phyloP scores from a whole-genome alignment of 306 rosid genomes.

The Carpinus viminea region DNA sequence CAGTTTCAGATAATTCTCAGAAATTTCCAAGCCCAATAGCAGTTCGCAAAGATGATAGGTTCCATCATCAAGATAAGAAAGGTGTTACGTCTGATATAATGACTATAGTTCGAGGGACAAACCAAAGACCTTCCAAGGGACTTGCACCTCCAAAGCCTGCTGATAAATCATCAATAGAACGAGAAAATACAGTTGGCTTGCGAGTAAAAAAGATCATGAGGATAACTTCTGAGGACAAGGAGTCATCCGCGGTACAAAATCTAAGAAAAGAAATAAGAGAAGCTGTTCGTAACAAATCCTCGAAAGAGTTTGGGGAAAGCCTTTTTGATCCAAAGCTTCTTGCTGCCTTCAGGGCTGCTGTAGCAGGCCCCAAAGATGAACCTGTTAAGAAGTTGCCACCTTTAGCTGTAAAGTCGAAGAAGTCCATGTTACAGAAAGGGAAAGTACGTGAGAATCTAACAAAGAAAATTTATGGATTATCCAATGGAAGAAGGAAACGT shows the following conservation, averaged over 20 bases:
- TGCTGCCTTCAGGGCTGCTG: constrained; percentile 87
- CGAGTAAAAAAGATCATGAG: constrained; percentile 97
- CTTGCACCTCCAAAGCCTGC: constrained; percentile 32
- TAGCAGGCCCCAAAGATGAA: constrained; percentile 74
- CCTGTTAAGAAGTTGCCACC: constrained; percentile 61
- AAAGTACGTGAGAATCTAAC: constrained; percentile 87
- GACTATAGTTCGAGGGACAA: constrained; percentile 72
- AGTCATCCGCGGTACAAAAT: constrained; percentile 65
- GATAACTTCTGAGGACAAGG: constrained; percentile 72
- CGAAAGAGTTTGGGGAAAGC: constrained; percentile 66
- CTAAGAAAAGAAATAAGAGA: constrained; percentile 91
- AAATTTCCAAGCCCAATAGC: constrained; percentile 26
- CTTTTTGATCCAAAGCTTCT: constrained; percentile 90
- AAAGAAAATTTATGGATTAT: constrained; percentile 72
- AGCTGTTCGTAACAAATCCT: constrained; percentile 69
- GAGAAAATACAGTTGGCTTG: constrained; percentile 64
- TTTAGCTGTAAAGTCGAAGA: constrained; percentile 68
- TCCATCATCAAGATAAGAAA: constrained; percentile 37
- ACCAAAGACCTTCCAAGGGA: constrained; percentile 52
- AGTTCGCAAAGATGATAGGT: constrained; percentile 33
- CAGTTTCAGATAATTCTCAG: constrained; percentile 38
- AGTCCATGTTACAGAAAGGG: constrained; percentile 81
- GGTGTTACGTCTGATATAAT: constrained; percentile 51
- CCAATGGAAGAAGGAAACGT: constrained; percentile 87
- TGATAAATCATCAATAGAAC: constrained; percentile 45